Base-by-base conservation (phyloP, 2,329 filamentous ascomycete species). In the Phialemoniopsis sp. region DNA sequence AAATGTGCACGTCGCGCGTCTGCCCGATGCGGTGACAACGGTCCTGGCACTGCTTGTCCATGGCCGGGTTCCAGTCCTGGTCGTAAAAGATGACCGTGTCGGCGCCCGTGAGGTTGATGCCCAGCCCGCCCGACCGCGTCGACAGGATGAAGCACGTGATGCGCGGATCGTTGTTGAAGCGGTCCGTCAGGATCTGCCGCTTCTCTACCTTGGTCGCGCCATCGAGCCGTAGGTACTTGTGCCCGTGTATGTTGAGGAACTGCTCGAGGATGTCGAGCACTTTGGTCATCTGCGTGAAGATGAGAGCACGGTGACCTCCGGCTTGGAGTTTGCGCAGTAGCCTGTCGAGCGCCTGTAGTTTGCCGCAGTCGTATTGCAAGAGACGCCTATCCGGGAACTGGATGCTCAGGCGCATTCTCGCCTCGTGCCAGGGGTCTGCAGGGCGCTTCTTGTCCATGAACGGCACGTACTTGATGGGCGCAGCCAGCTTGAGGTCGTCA, bases 211-310 rank as follows among this genome's bases (percentile, higher is more conserved):
- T 95, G 16, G 93, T 97, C 6, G 89, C 85, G n/a, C 93, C 93
- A 57, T 99, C 93, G 5, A 99, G 78, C 15, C 93, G 89, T 14
- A 98, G 77, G 57, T 99, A 99, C 40, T 94, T 93, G 67, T 97
- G 88, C 1, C 91, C 91, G 54, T 98, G 91, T 37, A 98, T 96
- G 57, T 96, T 97, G 50, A 98, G 78, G 57, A 98, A 98, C 51
- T 93, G 89, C 60, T 99, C 93, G 3, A 99, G 74, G 40, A 99
- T 95, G 59, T 99, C 91, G 14, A 99, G 75, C 34, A 97, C 93
- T 60, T 95, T 95, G 34, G 93, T 97, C 93, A 99, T 98, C 57
- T 99, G 93, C 1, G 94, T 97, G 63, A 99, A 99, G 58, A 99
- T 98, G 37, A 99, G 73, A 9, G 89, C 93, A 8, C 94, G 87